Base-by-base conservation (phyloP, 1,284 basidiomycete genomes). In the Boletus semigastroideus region DNA sequence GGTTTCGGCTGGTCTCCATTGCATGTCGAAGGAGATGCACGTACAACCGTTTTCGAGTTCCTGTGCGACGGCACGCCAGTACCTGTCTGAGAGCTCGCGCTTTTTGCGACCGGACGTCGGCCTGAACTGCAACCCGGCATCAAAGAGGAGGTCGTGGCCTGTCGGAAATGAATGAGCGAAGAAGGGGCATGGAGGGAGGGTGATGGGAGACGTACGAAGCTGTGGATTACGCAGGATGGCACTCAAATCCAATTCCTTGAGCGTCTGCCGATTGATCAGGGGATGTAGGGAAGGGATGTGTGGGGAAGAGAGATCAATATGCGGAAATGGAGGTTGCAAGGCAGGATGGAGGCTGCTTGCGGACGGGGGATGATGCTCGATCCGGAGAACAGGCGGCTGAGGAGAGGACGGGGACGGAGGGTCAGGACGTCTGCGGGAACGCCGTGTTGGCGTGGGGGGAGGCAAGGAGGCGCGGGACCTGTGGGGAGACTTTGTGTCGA, bases 81-180 rank as follows among this genome's bases (percentile, higher is more conserved):
- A 97, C 55, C 81, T 83, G 59, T 94, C 90, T 0, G 85, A 80
- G 25, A 83, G 75, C 47, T 87, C 84, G 37, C 84, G 84, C 69
- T 93, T 92, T 53, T 85, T 81, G 38, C 85, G 80, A 55, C 83
- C 84, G 19, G 79, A 77, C 0, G 84, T 84, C 10, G 88, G 82
- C 53, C 87, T 80, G 67, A 89, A 89, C 66, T 87, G 86, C 12
- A 88, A 74, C 14, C 83, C 82, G 33, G 86, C 78, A 60, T 92
- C 93, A 62, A 96, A 96, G 55, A 96, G 82, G 56, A 96, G 79
- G 71, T 97, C 94, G 67, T 97, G 94, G 40, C 93, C 88, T 87
- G 58, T 56, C 37, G 57, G 55, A 51, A 56, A 44, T 46, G 48
- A 31, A 57, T 66, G 51, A 62, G 58, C 36, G 31, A 17, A 5